These are phyloP conservation scores for Penicillium goetzii DNA, from an alignment of 495 filamentous ascomycete species.

Conservation along the genomic window DNA sequence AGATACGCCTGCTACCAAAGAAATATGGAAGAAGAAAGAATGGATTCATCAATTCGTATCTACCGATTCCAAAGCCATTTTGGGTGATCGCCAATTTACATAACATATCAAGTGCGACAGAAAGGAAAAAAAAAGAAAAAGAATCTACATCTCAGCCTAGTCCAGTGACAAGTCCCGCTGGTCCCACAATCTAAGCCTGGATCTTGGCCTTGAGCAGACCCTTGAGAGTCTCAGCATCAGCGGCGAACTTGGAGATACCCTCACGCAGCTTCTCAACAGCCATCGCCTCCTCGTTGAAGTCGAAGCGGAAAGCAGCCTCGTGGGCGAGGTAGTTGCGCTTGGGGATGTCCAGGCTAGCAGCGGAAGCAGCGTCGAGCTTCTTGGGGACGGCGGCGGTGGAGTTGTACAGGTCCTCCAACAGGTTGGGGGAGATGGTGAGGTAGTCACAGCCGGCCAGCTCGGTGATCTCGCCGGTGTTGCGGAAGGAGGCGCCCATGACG, in stretches of 20 bases:
- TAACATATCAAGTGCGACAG: constrained; percentile 12
- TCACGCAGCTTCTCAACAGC: constrained; percentile 97
- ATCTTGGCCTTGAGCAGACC: constrained; percentile 88
- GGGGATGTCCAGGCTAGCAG: constrained; percentile 69
- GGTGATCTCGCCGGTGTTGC: constrained; percentile 92
- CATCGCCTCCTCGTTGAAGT: constrained; percentile 99
- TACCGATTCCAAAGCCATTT: constrained; percentile 38
- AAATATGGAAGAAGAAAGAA: constrained; percentile 10
- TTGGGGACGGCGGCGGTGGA: constrained; percentile 76
- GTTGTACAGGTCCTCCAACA: constrained; percentile 92
- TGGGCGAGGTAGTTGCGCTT: constrained; percentile 91
- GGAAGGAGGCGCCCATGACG: constrained; percentile 99
- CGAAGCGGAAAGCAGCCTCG: constrained; percentile 93
- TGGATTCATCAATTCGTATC: constrained; percentile 46
- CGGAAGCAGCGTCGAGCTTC: constrained; percentile 81
- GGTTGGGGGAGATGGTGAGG: constrained; percentile 94
- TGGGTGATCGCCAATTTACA: constrained; percentile 38
- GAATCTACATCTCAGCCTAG: constrained; percentile 11
- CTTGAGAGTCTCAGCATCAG: constrained; percentile 93
- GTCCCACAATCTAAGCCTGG: constrained; percentile 45
- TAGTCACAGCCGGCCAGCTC: constrained; percentile 99
- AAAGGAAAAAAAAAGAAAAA: constrained; percentile 25
- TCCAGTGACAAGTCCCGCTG: background rate
- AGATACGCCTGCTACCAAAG: background rate
- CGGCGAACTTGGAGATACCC: constrained; percentile 98